Evolutionary conservation across 1,139 yeast species (phyloP).

Genomic region (Suhomyces yuchorum): DNA sequence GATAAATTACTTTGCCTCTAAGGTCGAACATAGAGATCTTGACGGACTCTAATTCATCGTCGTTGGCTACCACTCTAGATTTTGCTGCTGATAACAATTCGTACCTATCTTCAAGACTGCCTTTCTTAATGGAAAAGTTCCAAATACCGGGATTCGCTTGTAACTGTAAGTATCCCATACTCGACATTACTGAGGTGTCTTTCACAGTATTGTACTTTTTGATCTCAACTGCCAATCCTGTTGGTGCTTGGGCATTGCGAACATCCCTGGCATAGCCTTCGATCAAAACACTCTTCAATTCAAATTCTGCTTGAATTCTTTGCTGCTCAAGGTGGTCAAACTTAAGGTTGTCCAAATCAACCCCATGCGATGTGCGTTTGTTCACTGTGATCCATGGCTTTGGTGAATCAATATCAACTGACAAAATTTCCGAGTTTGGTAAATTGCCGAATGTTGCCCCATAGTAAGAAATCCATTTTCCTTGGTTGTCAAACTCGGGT

Average conservation of each 20-base stretch:
- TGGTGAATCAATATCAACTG: constrained; percentile 65
- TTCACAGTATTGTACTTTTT: constrained; percentile 19
- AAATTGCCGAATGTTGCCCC: constrained; percentile 28
- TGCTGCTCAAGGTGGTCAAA: constrained; percentile 32
- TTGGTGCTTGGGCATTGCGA: constrained; percentile 40
- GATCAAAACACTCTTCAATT: constrained; percentile 53
- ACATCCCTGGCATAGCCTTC: constrained; percentile 71
- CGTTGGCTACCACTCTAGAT: constrained; percentile 32
- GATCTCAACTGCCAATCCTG: constrained; percentile 54
- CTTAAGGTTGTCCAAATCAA: constrained; percentile 65
- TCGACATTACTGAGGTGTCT: constrained; percentile 72
- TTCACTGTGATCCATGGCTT: constrained; percentile 64
- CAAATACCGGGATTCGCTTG: constrained; percentile 70
- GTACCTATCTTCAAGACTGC: constrained; percentile 42
- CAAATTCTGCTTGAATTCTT: constrained; percentile 21
- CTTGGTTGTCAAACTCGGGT: constrained; percentile 45
- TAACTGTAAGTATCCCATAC: constrained; percentile 75
- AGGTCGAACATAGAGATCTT: constrained; percentile 38
- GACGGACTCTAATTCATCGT: constrained; percentile 19
- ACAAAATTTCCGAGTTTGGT: constrained; percentile 53
- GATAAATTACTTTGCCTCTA: constrained; percentile 43
- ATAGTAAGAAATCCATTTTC: constrained; percentile 25
- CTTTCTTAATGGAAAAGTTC: constrained; percentile 48
- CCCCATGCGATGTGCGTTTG: constrained; percentile 35
- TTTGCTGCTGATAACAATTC: constrained; percentile 41